Evolutionary conservation across 495 filamentous ascomycete genomes (phyloP).

Genomic region (Aspergillus ostianus): DNA sequence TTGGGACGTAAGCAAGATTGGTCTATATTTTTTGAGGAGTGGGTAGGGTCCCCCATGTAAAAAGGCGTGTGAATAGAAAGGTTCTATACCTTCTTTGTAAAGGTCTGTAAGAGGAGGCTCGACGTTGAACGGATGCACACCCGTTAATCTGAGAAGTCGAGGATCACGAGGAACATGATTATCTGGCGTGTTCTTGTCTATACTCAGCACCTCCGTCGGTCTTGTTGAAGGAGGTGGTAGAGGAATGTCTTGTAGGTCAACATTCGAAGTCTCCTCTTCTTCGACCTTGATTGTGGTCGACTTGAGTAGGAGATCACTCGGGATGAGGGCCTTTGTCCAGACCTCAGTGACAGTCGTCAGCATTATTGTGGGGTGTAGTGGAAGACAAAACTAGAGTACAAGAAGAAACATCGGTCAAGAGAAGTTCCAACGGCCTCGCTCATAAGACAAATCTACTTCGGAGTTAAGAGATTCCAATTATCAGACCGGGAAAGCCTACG

Average conservation of each 20-base stretch:
- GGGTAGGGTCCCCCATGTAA: neutral
- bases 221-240: slow-evolving; percentile 68
- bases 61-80: neutral
- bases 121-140: slow-evolving; percentile 91
- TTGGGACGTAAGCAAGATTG: neutral
- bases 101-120: slow-evolving; percentile 81
- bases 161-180: slow-evolving; percentile 83
- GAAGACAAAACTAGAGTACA: neutral
- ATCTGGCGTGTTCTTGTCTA: slow-evolving; percentile 84
- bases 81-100: slow-evolving; percentile 66
- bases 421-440: neutral
- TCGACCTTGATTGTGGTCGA: slow-evolving; percentile 28
- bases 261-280: slow-evolving; percentile 27
- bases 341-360: slow-evolving; percentile 34
- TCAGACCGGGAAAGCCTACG: neutral
- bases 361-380: neutral
- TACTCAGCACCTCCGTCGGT: slow-evolving; percentile 62
- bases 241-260: slow-evolving; percentile 49
- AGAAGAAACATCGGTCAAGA: neutral
- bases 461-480: neutral
- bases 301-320: slow-evolving; percentile 23
- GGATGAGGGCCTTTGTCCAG: slow-evolving; percentile 19
- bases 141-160: slow-evolving; percentile 83
- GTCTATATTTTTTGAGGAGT: neutral
- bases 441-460: slow-evolving; percentile 1